Percentiles rank a stretch among this genome's conserved stretches.
Evolutionary conservation across 1,284 basidiomycete genomes (phyloP).

Genomic region (Phellopilus nigrolimitatus): DNA sequence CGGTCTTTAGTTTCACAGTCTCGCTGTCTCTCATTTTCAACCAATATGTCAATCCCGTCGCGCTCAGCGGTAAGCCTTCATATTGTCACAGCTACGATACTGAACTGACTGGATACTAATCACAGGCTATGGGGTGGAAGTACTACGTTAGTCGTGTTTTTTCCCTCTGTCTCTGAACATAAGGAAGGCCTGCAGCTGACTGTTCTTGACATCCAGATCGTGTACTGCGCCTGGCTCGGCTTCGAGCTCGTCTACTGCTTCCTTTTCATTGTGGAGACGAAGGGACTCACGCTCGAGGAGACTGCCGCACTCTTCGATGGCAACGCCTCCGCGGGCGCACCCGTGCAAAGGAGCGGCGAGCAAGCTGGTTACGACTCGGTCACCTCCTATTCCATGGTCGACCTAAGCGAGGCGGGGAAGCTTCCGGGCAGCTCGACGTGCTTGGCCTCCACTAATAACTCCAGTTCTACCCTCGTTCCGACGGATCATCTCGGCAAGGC

Average conservation of each 20-base stretch:
- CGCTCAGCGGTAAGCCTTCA: slow-evolving; percentile 34
- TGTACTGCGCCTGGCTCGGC: slow-evolving; percentile 63
- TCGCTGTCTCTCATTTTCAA: slow-evolving; percentile 73
- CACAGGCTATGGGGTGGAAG: slow-evolving; percentile 50
- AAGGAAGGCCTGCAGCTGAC: too few relatives aligned
- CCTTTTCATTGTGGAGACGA: slow-evolving; percentile 68
- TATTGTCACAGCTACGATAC: not conserved
- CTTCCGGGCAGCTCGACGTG: too few relatives aligned
- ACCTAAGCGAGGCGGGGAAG: too few relatives aligned
- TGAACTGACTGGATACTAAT: not conserved
- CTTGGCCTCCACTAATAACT: too few relatives aligned
- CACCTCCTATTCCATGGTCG: too few relatives aligned
- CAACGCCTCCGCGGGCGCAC: slow-evolving; percentile 37
- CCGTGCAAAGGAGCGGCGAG: too few relatives aligned
- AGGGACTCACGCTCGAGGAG: slow-evolving; percentile 67
- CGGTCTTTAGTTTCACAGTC: slow-evolving; percentile 61
- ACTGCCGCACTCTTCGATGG: slow-evolving; percentile 70
- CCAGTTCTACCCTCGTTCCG: too few relatives aligned
- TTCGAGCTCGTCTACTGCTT: slow-evolving; percentile 61
- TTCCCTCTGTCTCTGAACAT: not conserved
- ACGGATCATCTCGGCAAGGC: too few relatives aligned
- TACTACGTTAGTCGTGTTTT: slow-evolving; percentile 41
- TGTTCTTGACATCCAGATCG: slow-evolving; percentile 44
- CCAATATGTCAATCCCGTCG: slow-evolving; percentile 78
- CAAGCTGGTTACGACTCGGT: too few relatives aligned